Evolutionary conservation across 495 filamentous ascomycete species (phyloP), one percentile per base, ranked within the genome.

Genomic region (Penicillium odoratum): DNA sequence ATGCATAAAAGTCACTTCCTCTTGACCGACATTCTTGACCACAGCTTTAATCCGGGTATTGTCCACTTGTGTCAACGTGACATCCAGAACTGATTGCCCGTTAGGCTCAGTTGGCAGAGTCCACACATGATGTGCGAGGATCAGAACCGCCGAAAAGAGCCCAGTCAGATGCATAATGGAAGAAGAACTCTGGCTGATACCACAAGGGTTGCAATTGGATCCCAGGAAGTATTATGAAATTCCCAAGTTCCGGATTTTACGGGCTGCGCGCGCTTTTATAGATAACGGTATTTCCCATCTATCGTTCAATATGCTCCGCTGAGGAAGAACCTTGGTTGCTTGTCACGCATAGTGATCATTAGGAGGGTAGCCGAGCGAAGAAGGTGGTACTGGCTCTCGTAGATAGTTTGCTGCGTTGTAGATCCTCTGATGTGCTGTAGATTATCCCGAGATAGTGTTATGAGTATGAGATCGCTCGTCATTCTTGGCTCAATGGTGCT

Each of bases 41-140:
- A 77, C 75, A 5, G 84, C 82, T 68, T 85, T 84, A 62, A 88
- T 78, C 34, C 74, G 78, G 45, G 81, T 81, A 64, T 83, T 82
- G 56, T 75, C 74, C 30, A 77, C 72, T 56, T 81, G 76, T 51
- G 76, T 73, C 53, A 86, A 73, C 47, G 77, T 77, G 51, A 87
- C 78, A 57, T 74, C 70, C 42, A 88, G 68, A 34, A 72, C 78
- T 15, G 76, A 63, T 47, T 73, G 64, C 63, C 76, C 73, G 55
- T 68, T 60, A 31, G 70, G 42, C 53, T 82, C 69, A 53, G 81
- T 64, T 21, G 78, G 78, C 47, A 76, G 66, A 57, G 66, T 62
- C 10, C 51, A 57, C 34, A 75, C 74, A 44, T 72, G 67, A 34
- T 75, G 79, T 58, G 78, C 57, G 28, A 81, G 52, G 52, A 72